Percentiles rank a stretch among this genome's conserved stretches.
phyloP scores from a whole-genome alignment of 192 early-diverging fungal species.

The Coemansia sp. region DNA sequence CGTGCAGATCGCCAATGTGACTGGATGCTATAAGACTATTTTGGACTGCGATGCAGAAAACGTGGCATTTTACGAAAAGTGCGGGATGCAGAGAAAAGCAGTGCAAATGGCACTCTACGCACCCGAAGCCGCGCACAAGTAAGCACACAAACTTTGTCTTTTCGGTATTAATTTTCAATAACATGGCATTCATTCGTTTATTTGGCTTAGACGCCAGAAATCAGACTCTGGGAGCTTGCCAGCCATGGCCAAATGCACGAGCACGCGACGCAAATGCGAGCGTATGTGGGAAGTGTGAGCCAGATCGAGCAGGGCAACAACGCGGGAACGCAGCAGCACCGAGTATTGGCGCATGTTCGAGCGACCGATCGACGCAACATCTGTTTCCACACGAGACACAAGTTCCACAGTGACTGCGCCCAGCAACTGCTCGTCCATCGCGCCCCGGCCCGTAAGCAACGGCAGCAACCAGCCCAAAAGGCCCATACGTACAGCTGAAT shows the following conservation, averaged over 20 bases:
- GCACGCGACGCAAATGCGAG: conserved; percentile 11
- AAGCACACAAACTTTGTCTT: neutral
- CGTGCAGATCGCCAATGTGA: conserved; percentile 65
- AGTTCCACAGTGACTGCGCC: conserved; percentile 12
- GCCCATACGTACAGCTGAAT: conserved; percentile 2
- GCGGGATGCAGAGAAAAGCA: conserved; percentile 76
- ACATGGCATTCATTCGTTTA: neutral
- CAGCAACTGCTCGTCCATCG: neutral
- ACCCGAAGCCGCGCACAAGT: conserved; percentile 26
- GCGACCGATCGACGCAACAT: neutral
- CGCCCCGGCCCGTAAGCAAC: conserved; percentile 21
- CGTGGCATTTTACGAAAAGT: conserved; percentile 90
- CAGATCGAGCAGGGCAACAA: conserved; percentile 30
- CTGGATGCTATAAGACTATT: conserved; percentile 92
- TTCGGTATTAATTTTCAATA: neutral
- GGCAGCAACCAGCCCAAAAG: conserved; percentile 31
- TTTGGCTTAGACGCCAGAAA: conserved; percentile 19
- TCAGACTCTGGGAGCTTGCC: conserved; percentile 31
- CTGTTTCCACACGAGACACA: conserved; percentile 15
- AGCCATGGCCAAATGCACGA: conserved; percentile 23
- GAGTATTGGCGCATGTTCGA: conserved; percentile 20
- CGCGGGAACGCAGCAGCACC: conserved; percentile 27
- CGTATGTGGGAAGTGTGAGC: neutral
- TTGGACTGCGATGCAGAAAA: conserved; percentile 73
- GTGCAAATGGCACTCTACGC: conserved; percentile 68